Percentiles rank a stretch among this genome's conserved stretches.
Conservation (phyloP, 495 filamentous ascomycete species). For the Hypoxylon intermedium region DNA sequence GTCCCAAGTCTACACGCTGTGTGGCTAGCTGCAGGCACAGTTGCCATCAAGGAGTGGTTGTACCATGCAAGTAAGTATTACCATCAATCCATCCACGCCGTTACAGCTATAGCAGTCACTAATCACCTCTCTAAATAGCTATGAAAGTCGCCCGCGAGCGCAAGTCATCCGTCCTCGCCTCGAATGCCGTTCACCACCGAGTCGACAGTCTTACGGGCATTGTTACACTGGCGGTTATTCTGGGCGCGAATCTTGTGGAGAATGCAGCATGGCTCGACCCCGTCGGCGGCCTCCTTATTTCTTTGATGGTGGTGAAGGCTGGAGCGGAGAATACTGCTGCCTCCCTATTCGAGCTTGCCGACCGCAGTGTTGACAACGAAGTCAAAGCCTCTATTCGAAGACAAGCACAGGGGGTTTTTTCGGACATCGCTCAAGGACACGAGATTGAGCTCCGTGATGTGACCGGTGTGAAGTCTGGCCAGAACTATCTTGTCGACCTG, state of each 20-base stretch:
- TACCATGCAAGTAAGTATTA: conserved; percentile 86
- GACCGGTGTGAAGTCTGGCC: conserved; percentile 88
- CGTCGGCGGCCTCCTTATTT: conserved; percentile 90
- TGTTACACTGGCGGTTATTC: conserved; percentile 86
- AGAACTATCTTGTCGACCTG: conserved; percentile 91
- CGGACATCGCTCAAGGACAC: conserved; percentile 50
- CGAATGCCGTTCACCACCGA: conserved; percentile 94
- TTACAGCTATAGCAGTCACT: not conserved
- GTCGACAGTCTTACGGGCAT: conserved; percentile 94
- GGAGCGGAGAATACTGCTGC: conserved; percentile 84
- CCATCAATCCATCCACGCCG: not conserved
- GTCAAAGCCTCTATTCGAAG: conserved; percentile 72
- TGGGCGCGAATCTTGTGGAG: conserved; percentile 82
- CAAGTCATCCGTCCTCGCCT: conserved; percentile 95
- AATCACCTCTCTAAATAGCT: conserved; percentile 57
- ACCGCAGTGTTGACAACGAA: conserved; percentile 85
- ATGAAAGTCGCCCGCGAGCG: conserved; percentile 96
- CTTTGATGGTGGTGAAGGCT: conserved; percentile 88
- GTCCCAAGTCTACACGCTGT: conserved; percentile 86
- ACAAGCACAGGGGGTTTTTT: conserved; percentile 66
- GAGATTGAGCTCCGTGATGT: conserved; percentile 71
- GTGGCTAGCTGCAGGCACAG: conserved; percentile 92
- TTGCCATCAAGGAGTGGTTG: conserved; percentile 93
- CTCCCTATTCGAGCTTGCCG: conserved; percentile 85
- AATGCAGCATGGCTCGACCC: conserved; percentile 92